Base-by-base conservation (phyloP, 2,329 filamentous ascomycete species). In the Colletotrichum magnum region DNA sequence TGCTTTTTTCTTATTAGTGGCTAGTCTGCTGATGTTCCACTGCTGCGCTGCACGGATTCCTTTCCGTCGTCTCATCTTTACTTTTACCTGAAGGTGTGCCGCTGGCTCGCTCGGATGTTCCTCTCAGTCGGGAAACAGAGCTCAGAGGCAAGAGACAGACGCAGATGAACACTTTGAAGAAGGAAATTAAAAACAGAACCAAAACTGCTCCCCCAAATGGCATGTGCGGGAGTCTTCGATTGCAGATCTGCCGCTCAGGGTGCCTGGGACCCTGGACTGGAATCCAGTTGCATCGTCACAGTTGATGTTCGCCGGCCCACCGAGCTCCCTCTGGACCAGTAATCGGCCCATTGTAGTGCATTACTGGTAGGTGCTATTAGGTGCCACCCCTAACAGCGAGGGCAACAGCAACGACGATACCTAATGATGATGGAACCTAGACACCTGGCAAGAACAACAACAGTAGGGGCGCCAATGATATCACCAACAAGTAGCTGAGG, bases 51-150 rank as follows among this genome's bases (percentile, higher is more conserved):
- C 45, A 69, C 67, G 57, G 67, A 61, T 61, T 67, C 15, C 12
- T 16, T 67, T 48, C 63, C 67, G 67, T 69, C 67, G 67, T 67
- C 67, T 69, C 62, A 67, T 69, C 43, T 61, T 57, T 50, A n/a
- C 36, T 24, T 47, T 24, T 61, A 60, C 62, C 66, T 69, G 50
- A 56, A 53, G 32, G 61, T 43, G 48, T 13, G 16, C 45, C 57
- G 16, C 45, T 16, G 18, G 18, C 16, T 43, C 15, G 62, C 54
- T 66, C 66, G 64, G 62, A 66, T 66, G 16, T 56, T 59, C 36
- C 18, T 39, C 6, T 39, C 36, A 36, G 18, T 16, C 53, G 32
- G 48, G 50, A 43, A 21, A 15, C 41, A 43, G 13, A 43, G 41
- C 5, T 2, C 41, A 48, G 18, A 48, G 3, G 43, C 43, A 24